Percentiles rank a stretch among this genome's conserved stretches.
These are phyloP conservation scores for Stevia rebaudiana DNA, from an alignment of 140 eudicot species.

Conservation along the genomic window DNA sequence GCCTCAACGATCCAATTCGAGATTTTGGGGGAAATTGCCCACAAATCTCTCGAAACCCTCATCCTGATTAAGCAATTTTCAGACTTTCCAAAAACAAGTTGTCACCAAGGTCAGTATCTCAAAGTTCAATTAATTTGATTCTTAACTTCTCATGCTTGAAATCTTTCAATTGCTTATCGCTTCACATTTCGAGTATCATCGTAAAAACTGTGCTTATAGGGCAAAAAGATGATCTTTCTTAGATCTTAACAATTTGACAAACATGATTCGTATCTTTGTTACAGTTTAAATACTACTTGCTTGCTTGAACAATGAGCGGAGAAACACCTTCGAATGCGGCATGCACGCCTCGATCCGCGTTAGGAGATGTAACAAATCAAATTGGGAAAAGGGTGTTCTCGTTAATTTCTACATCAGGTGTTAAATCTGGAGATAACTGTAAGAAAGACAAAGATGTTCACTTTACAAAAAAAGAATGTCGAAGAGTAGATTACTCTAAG, in stretches of 20 bases:
- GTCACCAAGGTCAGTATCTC: constrained; percentile 4
- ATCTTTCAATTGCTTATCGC: constrained; percentile 2
- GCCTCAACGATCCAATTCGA: neutral
- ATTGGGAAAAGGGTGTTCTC: constrained; percentile 38
- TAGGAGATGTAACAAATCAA: constrained; percentile 60
- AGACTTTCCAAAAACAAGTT: neutral
- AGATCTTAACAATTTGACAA: neutral
- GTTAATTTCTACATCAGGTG: constrained; percentile 2
- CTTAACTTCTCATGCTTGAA: neutral
- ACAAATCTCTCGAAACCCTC: constrained; percentile 1
- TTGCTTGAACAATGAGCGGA: constrained; percentile 34
- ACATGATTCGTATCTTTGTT: neutral
- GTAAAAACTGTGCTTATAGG: neutral
- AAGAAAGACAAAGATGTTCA: constrained; percentile 9
- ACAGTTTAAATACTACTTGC: neutral
- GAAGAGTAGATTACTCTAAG: neutral
- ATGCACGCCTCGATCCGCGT: constrained; percentile 31
- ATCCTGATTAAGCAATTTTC: neutral
- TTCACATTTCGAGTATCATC: neutral
- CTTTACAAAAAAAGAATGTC: constrained; percentile 21
- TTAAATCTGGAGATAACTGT: constrained; percentile 14
- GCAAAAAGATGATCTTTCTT: neutral
- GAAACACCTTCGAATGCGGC: constrained; percentile 21
- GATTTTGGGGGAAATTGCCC: constrained; percentile 1
- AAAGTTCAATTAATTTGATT: neutral